Evolutionary conservation across 176 grass and related monocot genomes (phyloP).

Genomic region (Carex cristatella): DNA sequence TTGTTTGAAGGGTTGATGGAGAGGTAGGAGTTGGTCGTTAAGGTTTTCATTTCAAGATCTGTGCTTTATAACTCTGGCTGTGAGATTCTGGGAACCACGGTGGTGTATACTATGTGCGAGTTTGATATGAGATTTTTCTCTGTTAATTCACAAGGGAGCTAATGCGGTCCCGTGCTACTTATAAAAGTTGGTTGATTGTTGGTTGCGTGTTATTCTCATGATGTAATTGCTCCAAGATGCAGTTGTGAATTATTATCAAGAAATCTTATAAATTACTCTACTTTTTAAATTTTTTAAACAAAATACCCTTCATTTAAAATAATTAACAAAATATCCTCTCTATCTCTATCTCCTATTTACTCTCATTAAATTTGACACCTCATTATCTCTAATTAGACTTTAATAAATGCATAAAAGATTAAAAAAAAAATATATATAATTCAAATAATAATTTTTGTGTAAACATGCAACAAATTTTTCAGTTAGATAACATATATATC

Average conservation of each 20-base stretch:
- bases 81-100: not conserved
- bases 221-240: not conserved
- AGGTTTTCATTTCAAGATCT: constrained; percentile 1
- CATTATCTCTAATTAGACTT: too few relatives aligned
- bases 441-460: too few relatives aligned
- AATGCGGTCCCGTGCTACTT: not conserved
- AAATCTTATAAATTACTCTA: too few relatives aligned
- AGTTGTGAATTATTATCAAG: not conserved
- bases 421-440: too few relatives aligned
- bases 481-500: too few relatives aligned
- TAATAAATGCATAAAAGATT: too few relatives aligned
- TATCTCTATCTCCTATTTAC: too few relatives aligned
- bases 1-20: not conserved
- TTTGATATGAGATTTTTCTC: not conserved
- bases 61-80: not conserved
- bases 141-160: not conserved
- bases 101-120: not conserved
- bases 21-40: not conserved
- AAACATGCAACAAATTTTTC: too few relatives aligned
- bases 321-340: too few relatives aligned
- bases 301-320: too few relatives aligned
- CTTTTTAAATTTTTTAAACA: too few relatives aligned
- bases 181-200: not conserved
- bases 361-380: too few relatives aligned
- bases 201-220: not conserved